These are phyloP conservation scores for Cutaneotrichosporon mucoides DNA, from an alignment of 1,284 basidiomycete genomes.

Conservation along the genomic window DNA sequence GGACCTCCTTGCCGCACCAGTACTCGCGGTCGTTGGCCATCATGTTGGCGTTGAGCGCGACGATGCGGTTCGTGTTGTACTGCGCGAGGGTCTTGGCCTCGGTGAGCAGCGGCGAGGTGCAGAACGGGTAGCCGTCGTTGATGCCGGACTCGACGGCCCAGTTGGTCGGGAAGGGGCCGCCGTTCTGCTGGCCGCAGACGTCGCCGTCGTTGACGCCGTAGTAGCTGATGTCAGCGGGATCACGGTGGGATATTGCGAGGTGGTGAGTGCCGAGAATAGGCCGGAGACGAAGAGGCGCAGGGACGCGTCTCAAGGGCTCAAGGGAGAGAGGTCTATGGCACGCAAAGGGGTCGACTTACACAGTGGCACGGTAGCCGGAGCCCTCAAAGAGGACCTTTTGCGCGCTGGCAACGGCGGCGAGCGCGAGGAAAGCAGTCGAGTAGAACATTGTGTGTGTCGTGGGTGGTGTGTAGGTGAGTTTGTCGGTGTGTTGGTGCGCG, in stretches of 20 bases:
- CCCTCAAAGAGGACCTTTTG: constrained; percentile 14
- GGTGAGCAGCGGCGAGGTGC: constrained; percentile 7
- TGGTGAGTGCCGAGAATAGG: background rate
- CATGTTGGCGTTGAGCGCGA: constrained; percentile 24
- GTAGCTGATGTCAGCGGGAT: constrained; percentile 13
- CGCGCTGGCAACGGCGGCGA: constrained; percentile 12
- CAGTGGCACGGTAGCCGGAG: constrained; percentile 9
- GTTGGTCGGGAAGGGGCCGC: constrained; percentile 19
- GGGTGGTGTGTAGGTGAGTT: background rate
- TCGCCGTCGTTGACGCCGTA: constrained; percentile 18
- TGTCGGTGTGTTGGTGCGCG: background rate
- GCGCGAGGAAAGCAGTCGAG: constrained; percentile 3
- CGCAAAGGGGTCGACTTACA: constrained; percentile 9
- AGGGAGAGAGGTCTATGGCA: background rate
- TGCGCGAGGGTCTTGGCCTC: constrained; percentile 8
- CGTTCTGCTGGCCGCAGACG: constrained; percentile 13
- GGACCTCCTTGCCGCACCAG: constrained; percentile 29
- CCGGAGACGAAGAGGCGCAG: background rate
- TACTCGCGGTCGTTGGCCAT: constrained; percentile 10
- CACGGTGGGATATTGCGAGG: background rate
- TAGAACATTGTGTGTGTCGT: constrained; percentile 12
- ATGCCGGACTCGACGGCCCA: constrained; percentile 18
- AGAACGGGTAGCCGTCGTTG: constrained; percentile 16
- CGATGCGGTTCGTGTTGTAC: constrained; percentile 17
- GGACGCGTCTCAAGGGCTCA: background rate